Evolutionary conservation across 2,329 filamentous ascomycete species (phyloP).

Genomic region (Grosmannia huntii): DNA sequence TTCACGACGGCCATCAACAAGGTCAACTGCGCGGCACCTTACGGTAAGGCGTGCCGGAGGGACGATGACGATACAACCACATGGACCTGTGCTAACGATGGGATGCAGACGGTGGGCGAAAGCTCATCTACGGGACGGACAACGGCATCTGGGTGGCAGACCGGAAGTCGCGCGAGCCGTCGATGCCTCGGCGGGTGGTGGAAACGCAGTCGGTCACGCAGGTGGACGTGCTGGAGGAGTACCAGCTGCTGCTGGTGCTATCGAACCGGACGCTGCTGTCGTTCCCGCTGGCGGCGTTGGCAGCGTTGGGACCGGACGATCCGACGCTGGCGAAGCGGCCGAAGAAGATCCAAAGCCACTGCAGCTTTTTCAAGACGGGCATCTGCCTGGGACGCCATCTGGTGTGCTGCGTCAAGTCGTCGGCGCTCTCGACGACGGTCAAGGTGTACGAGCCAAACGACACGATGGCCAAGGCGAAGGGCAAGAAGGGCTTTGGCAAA

Average conservation of each 20-base stretch:
- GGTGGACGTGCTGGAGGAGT: constrained; percentile 91
- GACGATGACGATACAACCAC: background rate
- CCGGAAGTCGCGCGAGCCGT: constrained; percentile 72
- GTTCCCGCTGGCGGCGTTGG: constrained; percentile 73
- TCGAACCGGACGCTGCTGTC: constrained; percentile 89
- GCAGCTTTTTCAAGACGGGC: constrained; percentile 96
- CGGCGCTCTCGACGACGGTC: constrained; percentile 85
- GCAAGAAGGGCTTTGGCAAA: constrained; percentile 88
- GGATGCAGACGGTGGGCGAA: constrained; percentile 74
- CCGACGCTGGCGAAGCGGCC: constrained; percentile 69
- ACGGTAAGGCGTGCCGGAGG: constrained; percentile 42
- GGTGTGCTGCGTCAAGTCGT: constrained; percentile 93
- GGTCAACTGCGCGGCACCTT: constrained; percentile 89
- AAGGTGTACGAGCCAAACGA: constrained; percentile 99
- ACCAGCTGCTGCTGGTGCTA: constrained; percentile 78
- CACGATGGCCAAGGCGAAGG: constrained; percentile 83
- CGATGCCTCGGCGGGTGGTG: constrained; percentile 66
- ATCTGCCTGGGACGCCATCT: constrained; percentile 89
- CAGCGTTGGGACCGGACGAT: constrained; percentile 76
- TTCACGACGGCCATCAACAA: constrained; percentile 59
- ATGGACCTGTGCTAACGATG: background rate
- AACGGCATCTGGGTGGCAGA: constrained; percentile 88
- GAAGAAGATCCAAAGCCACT: constrained; percentile 93
- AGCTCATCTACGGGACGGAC: constrained; percentile 89
- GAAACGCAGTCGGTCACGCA: constrained; percentile 84